Evolutionary conservation across 2,329 filamentous ascomycete genomes (phyloP).

Genomic region (Aspergillus candidus): DNA sequence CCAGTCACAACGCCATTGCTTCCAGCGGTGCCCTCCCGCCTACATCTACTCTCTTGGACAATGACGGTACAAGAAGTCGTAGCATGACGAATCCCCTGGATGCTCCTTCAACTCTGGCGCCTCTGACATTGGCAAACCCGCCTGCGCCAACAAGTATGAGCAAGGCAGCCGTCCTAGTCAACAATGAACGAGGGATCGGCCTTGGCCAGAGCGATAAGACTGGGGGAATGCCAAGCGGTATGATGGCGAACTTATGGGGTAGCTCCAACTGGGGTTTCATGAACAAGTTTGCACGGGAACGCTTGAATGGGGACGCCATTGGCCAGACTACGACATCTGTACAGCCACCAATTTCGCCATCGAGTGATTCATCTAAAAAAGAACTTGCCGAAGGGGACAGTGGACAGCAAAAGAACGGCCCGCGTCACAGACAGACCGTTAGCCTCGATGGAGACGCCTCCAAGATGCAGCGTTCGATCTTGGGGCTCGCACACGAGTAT

Average conservation of each 20-base stretch:
- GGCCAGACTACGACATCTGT: conserved; percentile 14
- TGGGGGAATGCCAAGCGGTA: conserved; percentile 72
- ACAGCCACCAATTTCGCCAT: conserved; percentile 16
- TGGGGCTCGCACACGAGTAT: conserved; percentile 50
- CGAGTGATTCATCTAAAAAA: conserved; percentile 23
- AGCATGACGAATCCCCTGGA: conserved; percentile 37
- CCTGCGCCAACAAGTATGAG: conserved; percentile 81
- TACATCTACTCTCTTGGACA: conserved; percentile 37
- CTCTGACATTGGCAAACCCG: conserved; percentile 73
- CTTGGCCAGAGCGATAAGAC: conserved; percentile 55
- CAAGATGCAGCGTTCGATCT: conserved; percentile 29
- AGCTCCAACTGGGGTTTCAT: conserved; percentile 73
- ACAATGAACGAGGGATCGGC: conserved; percentile 65
- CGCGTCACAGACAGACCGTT: conserved; percentile 50
- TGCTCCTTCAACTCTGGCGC: conserved; percentile 63
- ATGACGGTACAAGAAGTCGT: conserved; percentile 30
- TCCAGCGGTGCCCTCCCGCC: conserved; percentile 46
- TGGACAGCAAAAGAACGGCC: conserved; percentile 21
- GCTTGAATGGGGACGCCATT: conserved; percentile 34
- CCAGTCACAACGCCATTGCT: conserved; percentile 72
- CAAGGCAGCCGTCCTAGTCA: conserved; percentile 74
- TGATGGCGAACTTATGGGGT: conserved; percentile 92
- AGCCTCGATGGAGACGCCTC: conserved; percentile 46
- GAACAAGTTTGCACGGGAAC: conserved; percentile 54
- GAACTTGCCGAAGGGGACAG: background rate